Conservation (phyloP, 148 eudicot genomes). For the Spergularia bocconei region DNA sequence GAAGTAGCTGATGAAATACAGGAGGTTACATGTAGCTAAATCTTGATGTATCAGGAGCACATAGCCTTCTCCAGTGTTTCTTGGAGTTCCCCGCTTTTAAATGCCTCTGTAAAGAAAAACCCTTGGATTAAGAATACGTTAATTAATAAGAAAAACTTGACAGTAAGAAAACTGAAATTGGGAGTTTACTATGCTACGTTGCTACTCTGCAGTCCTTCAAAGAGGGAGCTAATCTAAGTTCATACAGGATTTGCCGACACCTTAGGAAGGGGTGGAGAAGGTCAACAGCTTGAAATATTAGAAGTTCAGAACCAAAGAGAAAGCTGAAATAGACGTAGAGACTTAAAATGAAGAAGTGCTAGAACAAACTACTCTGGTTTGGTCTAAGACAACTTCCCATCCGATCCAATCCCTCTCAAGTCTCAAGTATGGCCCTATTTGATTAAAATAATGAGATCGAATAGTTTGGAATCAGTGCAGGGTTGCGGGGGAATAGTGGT, state of each 20-base stretch:
- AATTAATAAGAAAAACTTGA: background rate
- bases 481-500: too few species aligned
- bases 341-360: too few species aligned
- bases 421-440: too few species aligned
- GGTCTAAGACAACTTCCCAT: background rate
- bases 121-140: background rate
- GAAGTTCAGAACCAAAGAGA: too few species aligned
- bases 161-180: background rate
- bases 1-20: background rate
- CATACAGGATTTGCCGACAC: too few species aligned
- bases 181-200: background rate
- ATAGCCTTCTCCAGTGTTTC: conserved; percentile 77
- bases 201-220: background rate
- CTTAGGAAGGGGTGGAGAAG: too few species aligned
- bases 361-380: background rate
- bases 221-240: background rate
- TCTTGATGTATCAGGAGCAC: conserved; percentile 45
- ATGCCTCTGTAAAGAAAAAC: conserved; percentile 57
- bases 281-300: too few species aligned
- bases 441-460: too few species aligned
- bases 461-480: too few species aligned
- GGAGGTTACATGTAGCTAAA: conserved; percentile 9
- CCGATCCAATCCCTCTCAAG: background rate
- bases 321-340: too few species aligned
- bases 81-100: conserved; percentile 83